Evolutionary conservation across 305 asterid genomes (phyloP).

Genomic region (Fraxinus xanthoxyloides): DNA sequence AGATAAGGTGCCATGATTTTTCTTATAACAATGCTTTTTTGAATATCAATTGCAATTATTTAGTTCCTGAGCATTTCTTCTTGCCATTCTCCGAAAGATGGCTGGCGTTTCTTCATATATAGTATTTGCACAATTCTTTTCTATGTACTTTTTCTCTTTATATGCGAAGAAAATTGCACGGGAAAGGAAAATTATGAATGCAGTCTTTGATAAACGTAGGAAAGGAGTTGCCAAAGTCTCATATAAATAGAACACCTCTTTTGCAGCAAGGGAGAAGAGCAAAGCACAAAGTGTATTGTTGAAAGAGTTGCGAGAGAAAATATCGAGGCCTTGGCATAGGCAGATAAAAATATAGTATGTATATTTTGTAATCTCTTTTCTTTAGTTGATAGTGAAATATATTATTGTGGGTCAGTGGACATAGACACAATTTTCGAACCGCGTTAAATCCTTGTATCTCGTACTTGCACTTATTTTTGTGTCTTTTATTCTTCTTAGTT

Average conservation of each 20-base stretch:
- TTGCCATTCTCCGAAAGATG: not conserved
- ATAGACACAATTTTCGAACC: not conserved
- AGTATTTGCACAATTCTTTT: not conserved
- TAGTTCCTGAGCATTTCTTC: not conserved
- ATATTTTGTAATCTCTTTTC: not conserved
- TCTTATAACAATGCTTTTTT: conserved; percentile 9
- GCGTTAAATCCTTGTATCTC: not conserved
- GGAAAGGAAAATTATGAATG: not conserved
- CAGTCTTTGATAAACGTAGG: not conserved
- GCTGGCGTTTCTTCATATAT: not conserved
- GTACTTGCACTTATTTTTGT: not conserved
- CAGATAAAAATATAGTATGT: not conserved
- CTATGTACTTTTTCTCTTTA: not conserved
- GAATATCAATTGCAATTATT: conserved; percentile 1
- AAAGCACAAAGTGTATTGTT: not conserved
- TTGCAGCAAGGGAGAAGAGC: not conserved
- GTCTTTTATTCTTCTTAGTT: not conserved
- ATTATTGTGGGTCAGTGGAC: not conserved
- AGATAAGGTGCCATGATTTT: conserved; percentile 60
- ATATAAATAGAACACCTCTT: not conserved
- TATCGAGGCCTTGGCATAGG: not conserved
- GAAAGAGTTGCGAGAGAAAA: not conserved
- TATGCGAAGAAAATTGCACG: not conserved
- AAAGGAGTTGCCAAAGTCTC: not conserved
- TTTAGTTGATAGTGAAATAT: not conserved